These are phyloP conservation scores for Zymoseptoria brevis DNA, from an alignment of 2,329 filamentous ascomycete genomes.

Conservation along the genomic window DNA sequence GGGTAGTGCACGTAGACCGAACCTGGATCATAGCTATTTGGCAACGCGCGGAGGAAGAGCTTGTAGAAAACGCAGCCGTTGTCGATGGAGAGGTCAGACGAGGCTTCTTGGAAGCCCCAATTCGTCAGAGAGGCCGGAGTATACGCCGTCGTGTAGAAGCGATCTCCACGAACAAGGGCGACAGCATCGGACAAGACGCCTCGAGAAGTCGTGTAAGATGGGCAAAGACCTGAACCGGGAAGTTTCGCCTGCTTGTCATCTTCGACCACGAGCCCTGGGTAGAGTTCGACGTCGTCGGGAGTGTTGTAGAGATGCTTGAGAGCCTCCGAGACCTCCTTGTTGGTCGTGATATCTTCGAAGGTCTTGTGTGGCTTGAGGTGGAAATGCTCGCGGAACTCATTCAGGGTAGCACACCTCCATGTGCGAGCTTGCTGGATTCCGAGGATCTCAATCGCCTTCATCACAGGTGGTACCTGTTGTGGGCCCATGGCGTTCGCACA, in stretches of 20 bases:
- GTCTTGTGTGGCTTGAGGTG: slow-evolving; percentile 48
- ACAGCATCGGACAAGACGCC: slow-evolving; percentile 55
- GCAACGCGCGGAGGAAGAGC: slow-evolving; percentile 44
- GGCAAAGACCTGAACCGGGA: slow-evolving; percentile 47
- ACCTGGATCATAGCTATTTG: slow-evolving; percentile 41
- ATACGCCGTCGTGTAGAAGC: slow-evolving; percentile 47
- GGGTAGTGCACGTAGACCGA: slow-evolving; percentile 46
- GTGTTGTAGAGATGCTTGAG: slow-evolving; percentile 54
- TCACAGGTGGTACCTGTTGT: slow-evolving; percentile 49
- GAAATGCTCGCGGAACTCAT: slow-evolving; percentile 59
- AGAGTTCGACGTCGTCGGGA: slow-evolving; percentile 61
- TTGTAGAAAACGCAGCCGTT: slow-evolving; percentile 46
- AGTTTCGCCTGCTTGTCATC: slow-evolving; percentile 45
- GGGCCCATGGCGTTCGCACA: slow-evolving; percentile 54
- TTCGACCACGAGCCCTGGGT: slow-evolving; percentile 59
- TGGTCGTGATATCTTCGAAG: slow-evolving; percentile 52
- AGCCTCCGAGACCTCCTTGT: slow-evolving; percentile 48
- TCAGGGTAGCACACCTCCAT: slow-evolving; percentile 55
- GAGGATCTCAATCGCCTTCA: slow-evolving; percentile 55
- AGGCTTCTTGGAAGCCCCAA: slow-evolving; percentile 42
- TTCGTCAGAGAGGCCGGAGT: slow-evolving; percentile 32
- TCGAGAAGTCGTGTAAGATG: slow-evolving; percentile 47
- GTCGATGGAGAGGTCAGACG: slow-evolving; percentile 37
- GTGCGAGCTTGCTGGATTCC: slow-evolving; percentile 55
- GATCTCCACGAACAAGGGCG: slow-evolving; percentile 50